These are phyloP conservation scores for Malus hybrid DNA, from an alignment of 331 rosid genomes.

Conservation along the genomic window DNA sequence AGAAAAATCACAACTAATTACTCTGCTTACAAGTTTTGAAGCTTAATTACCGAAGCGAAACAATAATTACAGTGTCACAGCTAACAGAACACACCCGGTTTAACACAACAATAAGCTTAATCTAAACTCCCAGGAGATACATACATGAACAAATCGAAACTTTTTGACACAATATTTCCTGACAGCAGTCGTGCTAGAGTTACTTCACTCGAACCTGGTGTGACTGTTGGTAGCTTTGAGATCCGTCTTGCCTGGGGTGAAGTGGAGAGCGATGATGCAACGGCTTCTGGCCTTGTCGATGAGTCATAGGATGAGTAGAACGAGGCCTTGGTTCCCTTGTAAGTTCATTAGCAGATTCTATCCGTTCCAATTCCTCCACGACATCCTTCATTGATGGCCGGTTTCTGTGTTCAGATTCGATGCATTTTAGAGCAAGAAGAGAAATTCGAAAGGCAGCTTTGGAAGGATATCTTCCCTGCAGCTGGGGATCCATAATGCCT, in stretches of 20 bases:
- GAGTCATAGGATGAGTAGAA: constrained; percentile 20
- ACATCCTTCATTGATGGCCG: constrained; percentile 86
- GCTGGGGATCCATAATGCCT: constrained; percentile 55
- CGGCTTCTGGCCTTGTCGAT: constrained; percentile 30
- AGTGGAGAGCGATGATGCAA: constrained; percentile 57
- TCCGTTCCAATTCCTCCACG: constrained; percentile 51
- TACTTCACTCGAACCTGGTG: constrained; percentile 6
- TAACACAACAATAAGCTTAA: constrained; percentile 1
- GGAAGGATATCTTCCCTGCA: constrained; percentile 69
- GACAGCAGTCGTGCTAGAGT: not conserved
- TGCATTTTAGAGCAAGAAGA: constrained; percentile 62
- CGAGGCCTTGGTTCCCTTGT: constrained; percentile 36
- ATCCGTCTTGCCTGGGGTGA: constrained; percentile 24
- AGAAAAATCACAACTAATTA: not conserved
- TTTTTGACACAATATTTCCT: not conserved
- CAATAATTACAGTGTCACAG: constrained; percentile 12
- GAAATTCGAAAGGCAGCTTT: constrained; percentile 72
- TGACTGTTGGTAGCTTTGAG: constrained; percentile 17
- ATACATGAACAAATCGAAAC: constrained; percentile 6
- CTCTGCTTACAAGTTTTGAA: not conserved
- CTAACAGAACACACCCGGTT: not conserved
- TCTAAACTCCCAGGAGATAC: not conserved
- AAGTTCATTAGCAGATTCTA: constrained; percentile 45
- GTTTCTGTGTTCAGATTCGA: constrained; percentile 66
- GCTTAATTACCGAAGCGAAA: not conserved